Conservation (phyloP, 148 eudicot genomes). For the Camellia granthamiana region DNA sequence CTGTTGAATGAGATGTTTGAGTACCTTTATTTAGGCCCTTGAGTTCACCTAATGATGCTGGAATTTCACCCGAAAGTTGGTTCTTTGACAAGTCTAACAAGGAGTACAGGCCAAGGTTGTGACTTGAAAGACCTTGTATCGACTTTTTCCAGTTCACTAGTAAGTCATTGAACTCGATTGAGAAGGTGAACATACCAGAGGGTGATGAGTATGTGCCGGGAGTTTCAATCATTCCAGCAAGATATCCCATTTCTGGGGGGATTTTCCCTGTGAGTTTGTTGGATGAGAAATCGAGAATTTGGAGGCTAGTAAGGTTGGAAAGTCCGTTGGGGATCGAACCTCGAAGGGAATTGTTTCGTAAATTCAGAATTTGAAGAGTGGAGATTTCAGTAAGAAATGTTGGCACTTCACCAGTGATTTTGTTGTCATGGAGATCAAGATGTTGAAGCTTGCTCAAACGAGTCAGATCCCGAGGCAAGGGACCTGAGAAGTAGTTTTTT, state of each 20-base stretch:
- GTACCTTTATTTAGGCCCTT: constrained; percentile 46
- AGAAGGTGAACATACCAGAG: constrained; percentile 30
- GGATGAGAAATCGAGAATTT: constrained; percentile 47
- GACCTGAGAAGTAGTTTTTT: constrained; percentile 44
- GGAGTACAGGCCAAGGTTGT: constrained; percentile 44
- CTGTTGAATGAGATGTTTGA: constrained; percentile 44
- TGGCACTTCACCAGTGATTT: constrained; percentile 38
- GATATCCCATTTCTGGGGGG: constrained; percentile 33
- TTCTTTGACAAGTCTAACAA: constrained; percentile 50
- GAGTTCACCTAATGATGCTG: constrained; percentile 40
- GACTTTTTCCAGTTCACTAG: constrained; percentile 51
- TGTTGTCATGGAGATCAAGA: constrained; percentile 52
- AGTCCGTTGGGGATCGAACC: constrained; percentile 44
- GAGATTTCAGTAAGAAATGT: constrained; percentile 28
- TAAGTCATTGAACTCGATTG: constrained; percentile 39
- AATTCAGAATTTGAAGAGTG: constrained; percentile 42
- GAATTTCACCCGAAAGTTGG: constrained; percentile 36
- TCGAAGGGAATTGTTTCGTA: constrained; percentile 38
- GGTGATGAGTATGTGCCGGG: constrained; percentile 27
- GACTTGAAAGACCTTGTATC: constrained; percentile 41
- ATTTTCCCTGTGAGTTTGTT: constrained; percentile 39
- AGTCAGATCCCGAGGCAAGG: constrained; percentile 35
- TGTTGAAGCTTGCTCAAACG: constrained; percentile 33
- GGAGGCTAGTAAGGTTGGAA: constrained; percentile 37
- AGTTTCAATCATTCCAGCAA: constrained; percentile 40